Percentiles rank a stretch among this genome's conserved stretches.
Evolutionary conservation across 2,329 filamentous ascomycete genomes (phyloP).

Genomic region (Colletotrichum eremochloae): DNA sequence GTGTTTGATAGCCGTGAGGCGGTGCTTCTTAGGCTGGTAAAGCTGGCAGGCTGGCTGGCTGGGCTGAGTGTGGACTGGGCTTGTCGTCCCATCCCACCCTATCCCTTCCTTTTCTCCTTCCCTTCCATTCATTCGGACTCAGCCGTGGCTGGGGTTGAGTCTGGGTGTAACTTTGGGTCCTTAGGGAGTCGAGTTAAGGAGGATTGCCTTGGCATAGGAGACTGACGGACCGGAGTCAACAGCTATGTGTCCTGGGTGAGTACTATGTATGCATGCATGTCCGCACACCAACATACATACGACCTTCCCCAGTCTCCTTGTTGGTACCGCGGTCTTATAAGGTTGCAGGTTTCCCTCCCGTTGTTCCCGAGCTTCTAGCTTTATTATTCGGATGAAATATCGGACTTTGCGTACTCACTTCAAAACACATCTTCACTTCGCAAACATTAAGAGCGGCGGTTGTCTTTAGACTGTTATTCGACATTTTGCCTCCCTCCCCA

Average conservation of each 20-base stretch:
- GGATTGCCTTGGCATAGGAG: slow-evolving; percentile 13
- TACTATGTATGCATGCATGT: not conserved
- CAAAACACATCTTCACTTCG: not conserved
- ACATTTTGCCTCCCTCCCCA: not conserved
- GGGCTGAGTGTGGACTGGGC: slow-evolving; percentile 19
- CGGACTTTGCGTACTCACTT: slow-evolving; percentile 23
- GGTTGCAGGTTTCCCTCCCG: slow-evolving; percentile 32
- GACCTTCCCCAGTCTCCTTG: slow-evolving; percentile 1
- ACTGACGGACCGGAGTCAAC: slow-evolving; percentile 25
- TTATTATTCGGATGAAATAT: slow-evolving; percentile 21
- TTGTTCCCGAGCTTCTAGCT: slow-evolving; percentile 6
- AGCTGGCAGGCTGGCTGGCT: not conserved
- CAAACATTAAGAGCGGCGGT: not conserved
- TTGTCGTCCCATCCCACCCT: slow-evolving; percentile 20
- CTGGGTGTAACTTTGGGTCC: not conserved
- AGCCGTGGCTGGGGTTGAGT: slow-evolving; percentile 32
- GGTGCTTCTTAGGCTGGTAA: not conserved
- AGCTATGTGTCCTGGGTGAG: not conserved
- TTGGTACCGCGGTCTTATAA: slow-evolving; percentile 30
- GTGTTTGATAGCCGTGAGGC: slow-evolving; percentile 9
- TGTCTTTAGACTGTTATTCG: not conserved
- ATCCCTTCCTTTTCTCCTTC: slow-evolving; percentile 6
- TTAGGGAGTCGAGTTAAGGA: not conserved
- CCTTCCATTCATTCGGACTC: slow-evolving; percentile 31
- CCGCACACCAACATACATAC: not conserved